phyloP scores from a whole-genome alignment of 2,329 filamentous ascomycete species.

The Fusarium luffae region DNA sequence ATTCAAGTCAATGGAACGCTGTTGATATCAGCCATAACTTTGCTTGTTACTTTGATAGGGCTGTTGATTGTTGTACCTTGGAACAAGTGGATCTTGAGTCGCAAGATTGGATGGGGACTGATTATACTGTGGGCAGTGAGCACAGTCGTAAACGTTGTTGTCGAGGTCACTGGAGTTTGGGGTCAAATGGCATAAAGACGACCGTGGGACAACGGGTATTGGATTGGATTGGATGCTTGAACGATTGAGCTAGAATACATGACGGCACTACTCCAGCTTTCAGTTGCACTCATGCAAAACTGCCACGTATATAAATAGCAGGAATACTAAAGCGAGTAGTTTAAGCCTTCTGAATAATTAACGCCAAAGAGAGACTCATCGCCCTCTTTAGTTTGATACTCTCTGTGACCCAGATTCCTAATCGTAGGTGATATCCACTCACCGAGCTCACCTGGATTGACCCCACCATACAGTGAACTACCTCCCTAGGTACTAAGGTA shows the following conservation, averaged over 20 bases:
- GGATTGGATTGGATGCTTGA: background rate
- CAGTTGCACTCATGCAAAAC: background rate
- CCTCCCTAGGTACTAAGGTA: background rate
- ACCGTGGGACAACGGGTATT: background rate
- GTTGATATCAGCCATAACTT: constrained; percentile 84
- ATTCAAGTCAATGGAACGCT: constrained; percentile 88
- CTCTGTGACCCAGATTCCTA: background rate
- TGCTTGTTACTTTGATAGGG: constrained; percentile 82
- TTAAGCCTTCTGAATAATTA: background rate
- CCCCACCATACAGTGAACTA: constrained; percentile 11
- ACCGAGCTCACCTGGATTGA: constrained; percentile 18
- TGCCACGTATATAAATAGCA: background rate
- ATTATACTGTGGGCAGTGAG: constrained; percentile 84
- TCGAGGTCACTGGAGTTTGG: constrained; percentile 75
- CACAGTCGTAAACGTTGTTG: constrained; percentile 81
- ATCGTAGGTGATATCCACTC: background rate
- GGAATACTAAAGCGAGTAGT: background rate
- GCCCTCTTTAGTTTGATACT: background rate
- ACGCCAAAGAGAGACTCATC: background rate
- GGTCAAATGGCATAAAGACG: constrained; percentile 40
- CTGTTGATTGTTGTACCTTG: constrained; percentile 83
- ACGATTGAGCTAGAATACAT: constrained; percentile 8
- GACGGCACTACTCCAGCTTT: background rate
- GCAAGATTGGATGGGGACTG: constrained; percentile 82
- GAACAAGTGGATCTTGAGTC: constrained; percentile 87